Evolutionary conservation across 306 rosid genomes (phyloP).

Genomic region (Albizia julibrissin): DNA sequence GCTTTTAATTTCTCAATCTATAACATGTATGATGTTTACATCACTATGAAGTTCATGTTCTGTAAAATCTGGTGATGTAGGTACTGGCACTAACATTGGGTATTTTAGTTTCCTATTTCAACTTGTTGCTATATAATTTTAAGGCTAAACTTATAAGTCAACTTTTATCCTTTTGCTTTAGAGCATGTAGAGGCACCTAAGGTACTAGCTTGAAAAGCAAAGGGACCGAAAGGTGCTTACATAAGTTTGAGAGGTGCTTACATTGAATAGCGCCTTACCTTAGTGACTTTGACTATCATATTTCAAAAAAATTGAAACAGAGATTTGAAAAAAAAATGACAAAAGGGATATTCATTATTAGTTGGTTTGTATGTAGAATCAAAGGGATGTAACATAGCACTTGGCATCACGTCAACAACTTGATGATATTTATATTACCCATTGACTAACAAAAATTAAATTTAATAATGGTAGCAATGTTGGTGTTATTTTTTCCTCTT

Average conservation of each 20-base stretch:
- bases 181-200: neutral
- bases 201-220: neutral
- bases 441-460: neutral
- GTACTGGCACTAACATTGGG: conserved; percentile 66
- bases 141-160: neutral
- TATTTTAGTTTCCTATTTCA: neutral
- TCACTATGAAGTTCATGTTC: conserved; percentile 14
- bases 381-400: conserved; percentile 1
- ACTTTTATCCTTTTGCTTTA: neutral
- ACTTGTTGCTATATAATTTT: neutral
- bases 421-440: neutral
- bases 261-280: neutral
- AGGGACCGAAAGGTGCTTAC: neutral
- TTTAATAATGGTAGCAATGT: neutral
- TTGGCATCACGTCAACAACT: neutral
- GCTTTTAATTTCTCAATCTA: conserved; percentile 5
- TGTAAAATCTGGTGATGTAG: conserved; percentile 40
- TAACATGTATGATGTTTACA: neutral
- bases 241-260: neutral
- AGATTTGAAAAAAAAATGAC: neutral
- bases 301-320: neutral
- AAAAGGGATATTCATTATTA: neutral
- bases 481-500: neutral
- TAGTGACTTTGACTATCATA: neutral
- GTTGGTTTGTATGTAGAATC: conserved; percentile 20